phyloP scores from a whole-genome alignment of 345 rosid species.

The Trapa incisa region DNA sequence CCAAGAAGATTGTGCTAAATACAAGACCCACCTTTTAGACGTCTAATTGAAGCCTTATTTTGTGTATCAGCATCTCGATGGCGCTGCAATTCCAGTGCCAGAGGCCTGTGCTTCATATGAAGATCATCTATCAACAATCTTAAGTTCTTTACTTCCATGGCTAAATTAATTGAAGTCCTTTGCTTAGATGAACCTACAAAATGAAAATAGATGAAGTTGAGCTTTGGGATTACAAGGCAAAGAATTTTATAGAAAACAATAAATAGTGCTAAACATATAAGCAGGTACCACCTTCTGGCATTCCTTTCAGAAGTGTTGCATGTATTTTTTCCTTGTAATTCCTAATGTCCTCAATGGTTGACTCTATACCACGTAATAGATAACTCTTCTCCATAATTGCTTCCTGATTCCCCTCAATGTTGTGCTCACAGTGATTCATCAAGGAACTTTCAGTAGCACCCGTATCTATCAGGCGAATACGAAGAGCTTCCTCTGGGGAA shows the following conservation, averaged over 20 bases:
- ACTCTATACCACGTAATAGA: conserved; percentile 17
- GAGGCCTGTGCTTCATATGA: conserved; percentile 53
- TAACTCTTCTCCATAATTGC: conserved; percentile 24
- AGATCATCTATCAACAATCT: conserved; percentile 51
- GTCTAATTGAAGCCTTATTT: conserved; percentile 51
- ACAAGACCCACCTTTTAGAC: conserved; percentile 45
- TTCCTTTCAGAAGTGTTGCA: conserved; percentile 34
- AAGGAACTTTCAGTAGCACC: conserved; percentile 90
- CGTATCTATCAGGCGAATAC: conserved; percentile 56
- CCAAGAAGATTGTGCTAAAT: not conserved
- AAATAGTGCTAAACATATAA: not conserved
- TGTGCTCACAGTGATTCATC: conserved; percentile 25
- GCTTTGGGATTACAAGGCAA: conserved; percentile 8
- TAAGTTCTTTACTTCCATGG: conserved; percentile 47
- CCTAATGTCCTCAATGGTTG: conserved; percentile 46
- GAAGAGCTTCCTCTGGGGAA: conserved; percentile 42
- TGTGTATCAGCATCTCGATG: conserved; percentile 50
- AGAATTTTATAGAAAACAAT: conserved; percentile 7
- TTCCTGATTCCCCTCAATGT: conserved; percentile 32
- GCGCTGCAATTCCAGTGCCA: conserved; percentile 51
- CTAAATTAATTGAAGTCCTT: conserved; percentile 34
- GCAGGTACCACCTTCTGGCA: conserved; percentile 34
- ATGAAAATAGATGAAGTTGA: conserved; percentile 7
- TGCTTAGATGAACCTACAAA: conserved; percentile 41
- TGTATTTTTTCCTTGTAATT: conserved; percentile 46